phyloP scores from a whole-genome alignment of 139 green algal species.

The Ettlia oleoabundans region DNA sequence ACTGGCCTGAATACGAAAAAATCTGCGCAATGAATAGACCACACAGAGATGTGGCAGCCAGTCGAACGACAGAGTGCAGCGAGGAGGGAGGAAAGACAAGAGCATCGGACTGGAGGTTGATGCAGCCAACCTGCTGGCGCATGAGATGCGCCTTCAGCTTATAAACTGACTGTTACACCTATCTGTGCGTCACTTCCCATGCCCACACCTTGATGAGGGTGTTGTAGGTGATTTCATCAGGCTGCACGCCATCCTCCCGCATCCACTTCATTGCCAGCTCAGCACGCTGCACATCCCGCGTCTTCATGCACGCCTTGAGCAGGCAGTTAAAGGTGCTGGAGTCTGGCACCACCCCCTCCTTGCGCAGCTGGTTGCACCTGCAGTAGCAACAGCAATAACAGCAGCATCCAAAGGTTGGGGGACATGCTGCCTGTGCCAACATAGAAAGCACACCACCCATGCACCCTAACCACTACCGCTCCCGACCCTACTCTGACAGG shows the following conservation, averaged over 20 bases:
- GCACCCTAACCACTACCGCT: no score
- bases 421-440: no score
- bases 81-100: no score
- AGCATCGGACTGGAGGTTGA: no score
- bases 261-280: constrained; percentile 55
- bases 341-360: constrained; percentile 50
- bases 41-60: no score
- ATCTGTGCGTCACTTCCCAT: no score
- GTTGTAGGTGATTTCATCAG: constrained; percentile 58
- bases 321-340: constrained; percentile 66
- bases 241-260: constrained; percentile 29
- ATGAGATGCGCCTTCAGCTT: no score
- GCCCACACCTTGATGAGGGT: constrained; percentile 56
- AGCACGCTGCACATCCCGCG: constrained; percentile 50
- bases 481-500: no score
- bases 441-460: no score
- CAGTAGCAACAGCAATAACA: not conserved
- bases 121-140: not conserved
- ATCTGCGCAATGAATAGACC: constrained; percentile 1
- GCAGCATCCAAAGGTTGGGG: no score
- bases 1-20: constrained; percentile 36
- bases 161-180: no score
- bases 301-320: constrained; percentile 60
- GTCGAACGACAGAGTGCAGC: no score
- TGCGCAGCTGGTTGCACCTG: constrained; percentile 55